Base-by-base conservation (phyloP, 192 early-diverging fungal genomes). In the Entomortierella lignicola region DNA sequence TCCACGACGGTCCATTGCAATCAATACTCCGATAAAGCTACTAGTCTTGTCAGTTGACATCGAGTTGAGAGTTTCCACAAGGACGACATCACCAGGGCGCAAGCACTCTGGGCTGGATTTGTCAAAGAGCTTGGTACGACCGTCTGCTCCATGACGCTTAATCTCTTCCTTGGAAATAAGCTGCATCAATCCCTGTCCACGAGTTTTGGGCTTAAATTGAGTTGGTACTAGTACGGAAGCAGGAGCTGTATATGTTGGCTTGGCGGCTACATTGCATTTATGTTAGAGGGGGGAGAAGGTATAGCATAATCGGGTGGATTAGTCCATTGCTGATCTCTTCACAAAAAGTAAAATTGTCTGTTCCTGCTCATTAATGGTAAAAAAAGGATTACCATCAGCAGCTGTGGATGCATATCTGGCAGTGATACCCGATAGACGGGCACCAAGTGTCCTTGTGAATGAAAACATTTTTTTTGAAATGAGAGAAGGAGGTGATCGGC, bases 11-110 rank as follows among this genome's bases (percentile, higher is more conserved):
- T 87, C 86, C 44, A 94, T 91, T 18, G 91, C 88, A 69, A 93
- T 91, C 41, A 91, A 86, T 17, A 93, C 85, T 18, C 93, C 93
- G 41, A 90, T 84, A 75, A 94, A 94, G n/a, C 72, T 86, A 42
- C 85, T 82, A 7, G 88, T 86, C 66, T 71, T 77, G 30, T 77
- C 66, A 32, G 63, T 55, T 18, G 81, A 71, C 69, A 77, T 77
- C 32, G 88, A 86, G 71, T 87, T 93, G 48, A 86, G 66, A 10
- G 88, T 89, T 69, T 93, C 92, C 5, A 94, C 92, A 25, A 89
- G 65, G 1, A 93, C 71, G 20, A 94, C 84, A 69, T 89, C 86
- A 21, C 92, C 93, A 15, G 87, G 73, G 10, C 86, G 85, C 17
- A 91, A 61, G 41, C 87, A 85, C 5, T 90, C 73, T 32, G 86